phyloP scores from a whole-genome alignment of 129 eudicot species.

The Calendula officinalis region DNA sequence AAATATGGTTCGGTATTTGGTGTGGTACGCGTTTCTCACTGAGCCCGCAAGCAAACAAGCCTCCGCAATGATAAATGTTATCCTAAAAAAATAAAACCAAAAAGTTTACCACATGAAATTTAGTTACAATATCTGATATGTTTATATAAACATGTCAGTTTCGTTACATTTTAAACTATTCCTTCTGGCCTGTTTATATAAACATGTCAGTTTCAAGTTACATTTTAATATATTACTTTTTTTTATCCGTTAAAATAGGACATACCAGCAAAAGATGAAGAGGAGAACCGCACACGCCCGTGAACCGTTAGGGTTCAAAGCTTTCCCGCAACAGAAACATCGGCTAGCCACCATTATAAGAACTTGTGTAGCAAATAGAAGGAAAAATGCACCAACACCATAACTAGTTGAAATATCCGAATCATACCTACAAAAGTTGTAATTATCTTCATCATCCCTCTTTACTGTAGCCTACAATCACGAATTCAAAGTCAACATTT shows the following conservation, averaged over 20 bases:
- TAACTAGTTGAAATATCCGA: slow-evolving; percentile 83
- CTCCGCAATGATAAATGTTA: slow-evolving; percentile 74
- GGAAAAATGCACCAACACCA: slow-evolving; percentile 84
- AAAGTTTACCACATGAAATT: not conserved
- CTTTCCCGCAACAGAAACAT: slow-evolving; percentile 92
- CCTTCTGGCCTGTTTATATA: too few relatives aligned
- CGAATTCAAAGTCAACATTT: not conserved
- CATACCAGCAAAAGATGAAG: slow-evolving; percentile 72
- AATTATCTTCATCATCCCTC: slow-evolving; percentile 42
- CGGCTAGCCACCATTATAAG: slow-evolving; percentile 75
- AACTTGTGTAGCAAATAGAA: slow-evolving; percentile 72
- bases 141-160: not conserved
- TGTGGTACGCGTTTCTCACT: slow-evolving; percentile 85
- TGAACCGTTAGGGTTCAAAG: slow-evolving; percentile 80
- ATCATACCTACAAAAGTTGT: slow-evolving; percentile 65
- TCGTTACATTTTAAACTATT: too few relatives aligned
- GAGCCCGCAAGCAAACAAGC: slow-evolving; percentile 89
- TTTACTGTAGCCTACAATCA: slow-evolving; percentile 45
- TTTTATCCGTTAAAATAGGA: not conserved
- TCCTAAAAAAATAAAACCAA: slow-evolving; percentile 38
- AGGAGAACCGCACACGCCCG: slow-evolving; percentile 67
- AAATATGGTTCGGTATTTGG: slow-evolving; percentile 57
- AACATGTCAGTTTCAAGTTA: too few relatives aligned
- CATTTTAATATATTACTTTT: too few relatives aligned
- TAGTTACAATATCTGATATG: not conserved